Percentiles rank a stretch among this genome's conserved stretches.
phyloP scores from a whole-genome alignment of 2,329 filamentous ascomycete species.

The Pseudohalonectria lignicola region DNA sequence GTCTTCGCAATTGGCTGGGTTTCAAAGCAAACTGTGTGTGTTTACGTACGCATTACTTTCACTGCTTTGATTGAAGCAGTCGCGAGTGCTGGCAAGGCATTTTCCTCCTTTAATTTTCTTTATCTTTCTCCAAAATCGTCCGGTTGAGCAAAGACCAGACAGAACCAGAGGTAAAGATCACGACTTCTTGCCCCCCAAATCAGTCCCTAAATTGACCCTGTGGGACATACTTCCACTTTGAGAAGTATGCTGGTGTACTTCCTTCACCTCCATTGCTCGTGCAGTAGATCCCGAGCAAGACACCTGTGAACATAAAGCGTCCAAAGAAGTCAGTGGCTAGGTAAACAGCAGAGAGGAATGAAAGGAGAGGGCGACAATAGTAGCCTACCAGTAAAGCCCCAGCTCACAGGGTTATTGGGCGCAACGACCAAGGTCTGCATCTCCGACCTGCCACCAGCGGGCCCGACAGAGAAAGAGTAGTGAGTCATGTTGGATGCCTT shows the following conservation, averaged over 20 bases:
- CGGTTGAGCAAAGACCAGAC: no score
- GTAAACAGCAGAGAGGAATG: slow-evolving; percentile 4
- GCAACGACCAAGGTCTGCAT: slow-evolving; percentile 19
- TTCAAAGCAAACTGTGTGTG: no score
- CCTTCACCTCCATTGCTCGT: slow-evolving; percentile 37
- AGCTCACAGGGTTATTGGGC: slow-evolving; percentile 24
- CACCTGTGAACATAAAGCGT: slow-evolving; percentile 24
- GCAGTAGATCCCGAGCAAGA: slow-evolving; percentile 38
- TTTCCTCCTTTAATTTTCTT: no score
- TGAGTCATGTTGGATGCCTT: slow-evolving; percentile 32
- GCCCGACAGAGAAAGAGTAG: slow-evolving; percentile 26
- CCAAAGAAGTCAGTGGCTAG: slow-evolving; percentile 10
- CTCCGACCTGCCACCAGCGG: slow-evolving; percentile 16
- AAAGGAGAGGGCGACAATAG: neutral
- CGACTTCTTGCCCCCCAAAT: no score
- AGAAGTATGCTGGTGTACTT: slow-evolving; percentile 32
- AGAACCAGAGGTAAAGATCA: no score
- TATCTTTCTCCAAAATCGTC: no score
- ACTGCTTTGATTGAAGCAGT: no score
- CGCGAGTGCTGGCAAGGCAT: no score
- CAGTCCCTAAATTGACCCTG: slow-evolving; percentile 23
- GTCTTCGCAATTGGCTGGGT: no score
- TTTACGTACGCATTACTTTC: no score
- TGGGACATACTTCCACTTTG: slow-evolving; percentile 32
- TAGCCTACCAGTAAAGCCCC: slow-evolving; percentile 26